Evolutionary conservation across 2,329 filamentous ascomycete species (phyloP).

Genomic region (Rutstroemia sp.): DNA sequence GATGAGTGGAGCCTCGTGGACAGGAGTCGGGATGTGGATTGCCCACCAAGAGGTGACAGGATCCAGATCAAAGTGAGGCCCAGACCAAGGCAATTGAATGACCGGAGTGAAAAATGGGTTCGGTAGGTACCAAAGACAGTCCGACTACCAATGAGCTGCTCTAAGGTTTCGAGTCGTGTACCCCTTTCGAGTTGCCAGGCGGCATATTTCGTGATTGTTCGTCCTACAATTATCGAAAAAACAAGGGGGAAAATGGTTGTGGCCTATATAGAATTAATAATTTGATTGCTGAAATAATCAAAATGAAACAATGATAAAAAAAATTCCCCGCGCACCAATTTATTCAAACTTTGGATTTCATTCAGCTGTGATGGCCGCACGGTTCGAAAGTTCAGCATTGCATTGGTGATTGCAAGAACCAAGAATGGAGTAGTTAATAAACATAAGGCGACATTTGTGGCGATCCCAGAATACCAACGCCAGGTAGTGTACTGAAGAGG

Average conservation of each 20-base stretch:
- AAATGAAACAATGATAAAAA: too few relatives aligned
- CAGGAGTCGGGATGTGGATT: not conserved
- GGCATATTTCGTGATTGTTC: not conserved
- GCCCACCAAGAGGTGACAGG: not conserved
- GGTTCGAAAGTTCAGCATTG: too few relatives aligned
- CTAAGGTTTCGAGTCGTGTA: not conserved
- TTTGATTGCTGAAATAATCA: too few relatives aligned
- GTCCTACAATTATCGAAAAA: not conserved
- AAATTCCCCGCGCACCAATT: too few relatives aligned
- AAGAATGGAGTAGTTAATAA: too few relatives aligned
- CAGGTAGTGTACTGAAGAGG: too few relatives aligned
- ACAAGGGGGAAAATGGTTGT: not conserved
- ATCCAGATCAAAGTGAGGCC: not conserved
- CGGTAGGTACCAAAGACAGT: not conserved
- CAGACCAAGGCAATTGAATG: not conserved
- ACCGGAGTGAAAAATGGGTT: not conserved
- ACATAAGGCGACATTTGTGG: too few relatives aligned
- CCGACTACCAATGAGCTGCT: not conserved
- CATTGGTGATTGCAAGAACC: too few relatives aligned
- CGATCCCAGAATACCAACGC: too few relatives aligned
- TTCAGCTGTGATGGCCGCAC: too few relatives aligned
- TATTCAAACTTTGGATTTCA: too few relatives aligned
- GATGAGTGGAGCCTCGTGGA: not conserved
- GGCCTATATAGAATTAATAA: not conserved
- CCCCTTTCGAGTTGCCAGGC: not conserved